Base-by-base conservation (phyloP, 371 early-diverging fungal species). In the Apophysomyces variabilis region DNA sequence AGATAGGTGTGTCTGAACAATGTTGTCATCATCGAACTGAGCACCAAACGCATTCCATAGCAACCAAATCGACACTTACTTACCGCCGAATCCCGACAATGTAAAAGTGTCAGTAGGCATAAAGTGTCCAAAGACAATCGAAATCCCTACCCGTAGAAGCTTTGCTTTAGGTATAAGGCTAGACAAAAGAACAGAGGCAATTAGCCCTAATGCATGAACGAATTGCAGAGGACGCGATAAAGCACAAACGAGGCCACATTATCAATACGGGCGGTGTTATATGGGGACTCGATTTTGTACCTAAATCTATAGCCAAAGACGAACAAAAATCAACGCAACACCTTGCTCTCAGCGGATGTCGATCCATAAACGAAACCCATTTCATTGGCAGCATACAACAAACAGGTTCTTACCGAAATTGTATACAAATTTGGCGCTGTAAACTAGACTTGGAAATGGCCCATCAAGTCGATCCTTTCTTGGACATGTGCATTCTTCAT, bases 281-380 rank as follows among this genome's bases (percentile, higher is more conserved):
- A 26, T 89, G 89, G 87, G 88, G 83, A 6, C 60, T 91, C 21
- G 88, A 86, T 18, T 90, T 89, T 80, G 79, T 77, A 32, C 86
- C 87, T 5, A 81, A 81, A 38, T 32, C 44, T 13, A 65, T 76
- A 21, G 56, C 61, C 0, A 41, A 37, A 7, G 74, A 77, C 26
- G 62, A 46, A 7, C 58, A 69, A 46, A 65, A 47, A 50, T 64
- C 57, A 6, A 61, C 58, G 5, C 88, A 89, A 58, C 90, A 87
- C 44, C 60, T 91, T n/a, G 88, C 90, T 1, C 62, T 89, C 26
- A 87, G 79, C 6, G 89, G 90, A 1, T 90, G 68, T 9, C 64
- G 79, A 11, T 79, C 74, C 21, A 64, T 65, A 36, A 65, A 74
- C 1, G 85, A 85, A 36, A 77, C 80, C 45, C 82, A 86, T 32